Conservation (phyloP, 2,329 filamentous ascomycete species). For the Arthrobotrys conoides region DNA sequence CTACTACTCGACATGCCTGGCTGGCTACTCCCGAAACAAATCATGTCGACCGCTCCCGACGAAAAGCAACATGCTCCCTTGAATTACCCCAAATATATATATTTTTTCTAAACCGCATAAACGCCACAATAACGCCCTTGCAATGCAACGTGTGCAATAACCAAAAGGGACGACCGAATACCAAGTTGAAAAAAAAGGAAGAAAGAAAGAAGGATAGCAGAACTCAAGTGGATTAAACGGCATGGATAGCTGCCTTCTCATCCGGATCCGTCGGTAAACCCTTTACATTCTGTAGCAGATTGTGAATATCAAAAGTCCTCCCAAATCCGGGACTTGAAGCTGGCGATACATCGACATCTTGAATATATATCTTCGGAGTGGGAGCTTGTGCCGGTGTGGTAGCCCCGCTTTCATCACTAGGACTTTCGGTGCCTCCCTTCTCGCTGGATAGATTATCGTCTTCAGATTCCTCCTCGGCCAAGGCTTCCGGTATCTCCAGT, state of each 20-base stretch:
- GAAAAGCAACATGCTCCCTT: constrained; percentile 8
- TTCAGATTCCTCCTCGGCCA: constrained; percentile 32
- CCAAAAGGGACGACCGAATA: background rate
- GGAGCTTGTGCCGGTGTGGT: constrained; percentile 17
- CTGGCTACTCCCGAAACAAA: background rate
- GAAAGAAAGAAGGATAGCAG: background rate
- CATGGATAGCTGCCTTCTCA: constrained; percentile 6
- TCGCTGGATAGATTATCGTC: constrained; percentile 13
- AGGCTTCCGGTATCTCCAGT: constrained; percentile 43
- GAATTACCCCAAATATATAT: background rate
- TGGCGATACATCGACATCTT: constrained; percentile 1
- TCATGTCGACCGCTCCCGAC: background rate
- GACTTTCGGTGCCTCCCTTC: constrained; percentile 10
- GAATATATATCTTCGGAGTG: constrained; percentile 26
- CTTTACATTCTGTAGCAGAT: constrained; percentile 6
- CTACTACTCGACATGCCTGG: background rate
- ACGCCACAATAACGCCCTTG: constrained; percentile 42
- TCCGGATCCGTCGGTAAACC: constrained; percentile 13
- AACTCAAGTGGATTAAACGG: constrained; percentile 2
- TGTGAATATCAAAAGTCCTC: constrained; percentile 14
- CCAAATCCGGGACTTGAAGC: constrained; percentile 19
- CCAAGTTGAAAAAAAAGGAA: constrained; percentile 3
- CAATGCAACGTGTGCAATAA: constrained; percentile 12
- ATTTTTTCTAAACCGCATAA: constrained; percentile 26
- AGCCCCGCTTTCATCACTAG: constrained; percentile 12